Conservation (phyloP, 306 rosid genomes). For the Quercus ilex region DNA sequence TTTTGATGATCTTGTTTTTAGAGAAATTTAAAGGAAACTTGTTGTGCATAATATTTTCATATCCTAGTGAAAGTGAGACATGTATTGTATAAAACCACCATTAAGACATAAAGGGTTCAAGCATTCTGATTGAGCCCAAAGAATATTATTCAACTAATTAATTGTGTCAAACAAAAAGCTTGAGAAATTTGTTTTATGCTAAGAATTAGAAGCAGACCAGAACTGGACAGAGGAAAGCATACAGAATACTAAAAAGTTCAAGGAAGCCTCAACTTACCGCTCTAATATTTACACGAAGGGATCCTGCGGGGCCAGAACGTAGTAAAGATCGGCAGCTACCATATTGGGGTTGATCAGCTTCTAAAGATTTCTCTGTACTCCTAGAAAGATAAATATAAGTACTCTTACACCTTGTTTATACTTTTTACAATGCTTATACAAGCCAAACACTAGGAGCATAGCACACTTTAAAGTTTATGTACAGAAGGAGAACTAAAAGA, state of each 20-base stretch:
- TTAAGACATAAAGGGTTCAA: conserved; percentile 4
- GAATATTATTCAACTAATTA: background rate
- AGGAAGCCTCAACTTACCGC: conserved; percentile 56
- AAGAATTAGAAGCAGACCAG: conserved; percentile 7
- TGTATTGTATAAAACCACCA: background rate
- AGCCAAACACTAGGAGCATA: background rate
- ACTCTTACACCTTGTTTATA: background rate
- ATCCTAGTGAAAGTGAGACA: background rate
- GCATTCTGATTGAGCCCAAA: background rate
- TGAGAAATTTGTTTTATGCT: background rate
- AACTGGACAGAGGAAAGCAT: background rate
- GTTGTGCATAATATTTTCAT: background rate
- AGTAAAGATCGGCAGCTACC: conserved; percentile 67
- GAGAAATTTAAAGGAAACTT: too few relatives aligned
- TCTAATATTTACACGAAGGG: conserved; percentile 77
- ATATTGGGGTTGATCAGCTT: conserved; percentile 60
- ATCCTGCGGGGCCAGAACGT: conserved; percentile 89
- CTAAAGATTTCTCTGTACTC: conserved; percentile 57
- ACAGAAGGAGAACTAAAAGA: background rate
- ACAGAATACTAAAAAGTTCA: conserved; percentile 2
- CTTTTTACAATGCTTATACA: background rate
- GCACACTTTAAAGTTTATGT: background rate
- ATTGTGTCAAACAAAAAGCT: background rate
- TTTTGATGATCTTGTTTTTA: too few relatives aligned
- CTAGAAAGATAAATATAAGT: conserved; percentile 15